Evolutionary conservation across 495 filamentous ascomycete species (phyloP).

Genomic region (Aspergillus indologenus): DNA sequence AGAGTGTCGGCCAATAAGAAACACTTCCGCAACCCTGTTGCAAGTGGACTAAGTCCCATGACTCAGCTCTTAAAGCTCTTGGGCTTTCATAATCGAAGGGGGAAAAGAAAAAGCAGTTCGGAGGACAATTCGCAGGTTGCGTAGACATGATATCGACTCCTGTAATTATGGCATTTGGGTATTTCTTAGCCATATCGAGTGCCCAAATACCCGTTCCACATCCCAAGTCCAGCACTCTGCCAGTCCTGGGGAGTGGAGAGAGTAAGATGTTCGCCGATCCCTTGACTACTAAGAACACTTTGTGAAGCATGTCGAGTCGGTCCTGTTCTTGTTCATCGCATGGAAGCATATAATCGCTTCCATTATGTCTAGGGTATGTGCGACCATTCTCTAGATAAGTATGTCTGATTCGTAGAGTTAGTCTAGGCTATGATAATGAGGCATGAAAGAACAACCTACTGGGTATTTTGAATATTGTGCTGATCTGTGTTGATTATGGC

Average conservation of each 20-base stretch:
- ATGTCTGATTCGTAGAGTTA: too few relatives aligned
- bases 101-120: constrained; percentile 62
- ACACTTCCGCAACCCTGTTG: constrained; percentile 81
- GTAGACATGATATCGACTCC: constrained; percentile 78
- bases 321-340: constrained; percentile 65
- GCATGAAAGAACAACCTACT: too few relatives aligned
- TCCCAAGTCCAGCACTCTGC: constrained; percentile 74
- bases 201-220: constrained; percentile 91
- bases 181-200: constrained; percentile 77
- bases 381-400: constrained; percentile 47
- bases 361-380: constrained; percentile 46
- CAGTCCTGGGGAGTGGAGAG: constrained; percentile 50
- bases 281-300: constrained; percentile 69
- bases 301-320: constrained; percentile 75
- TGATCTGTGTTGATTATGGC: too few relatives aligned
- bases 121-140: constrained; percentile 72
- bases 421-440: too few relatives aligned
- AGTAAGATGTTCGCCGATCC: constrained; percentile 48
- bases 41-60: constrained; percentile 85
- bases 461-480: too few relatives aligned
- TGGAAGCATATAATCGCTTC: constrained; percentile 48
- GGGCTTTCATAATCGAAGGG: constrained; percentile 75
- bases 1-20: constrained; percentile 70
- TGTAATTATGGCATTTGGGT: constrained; percentile 58
- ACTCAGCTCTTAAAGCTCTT: constrained; percentile 70